These are phyloP conservation scores for Berberis vulgaris DNA, from an alignment of 164 flowering plant species.

Conservation along the genomic window DNA sequence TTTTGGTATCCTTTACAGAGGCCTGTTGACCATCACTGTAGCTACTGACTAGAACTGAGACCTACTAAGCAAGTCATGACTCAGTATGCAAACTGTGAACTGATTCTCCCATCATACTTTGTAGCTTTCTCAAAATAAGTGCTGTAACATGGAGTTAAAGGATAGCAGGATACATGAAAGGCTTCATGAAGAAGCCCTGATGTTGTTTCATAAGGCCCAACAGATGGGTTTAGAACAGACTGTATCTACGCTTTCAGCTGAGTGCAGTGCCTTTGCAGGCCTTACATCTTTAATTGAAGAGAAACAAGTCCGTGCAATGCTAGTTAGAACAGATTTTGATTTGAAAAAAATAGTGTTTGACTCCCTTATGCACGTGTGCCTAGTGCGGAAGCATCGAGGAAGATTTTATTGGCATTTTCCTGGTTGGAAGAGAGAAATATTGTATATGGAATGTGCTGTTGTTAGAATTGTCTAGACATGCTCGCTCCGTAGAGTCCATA, in stretches of 20 bases:
- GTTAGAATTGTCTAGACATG: constrained; percentile 78
- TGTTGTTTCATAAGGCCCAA: constrained; percentile 36
- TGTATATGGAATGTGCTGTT: constrained; percentile 79
- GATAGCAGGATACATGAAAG: constrained; percentile 77
- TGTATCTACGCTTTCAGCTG: constrained; percentile 59
- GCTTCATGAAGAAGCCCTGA: constrained; percentile 64
- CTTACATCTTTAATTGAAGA: constrained; percentile 70
- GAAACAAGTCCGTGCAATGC: constrained; percentile 54
- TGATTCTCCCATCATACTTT: constrained; percentile 45
- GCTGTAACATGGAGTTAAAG: constrained; percentile 86
- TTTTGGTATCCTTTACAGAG: constrained; percentile 2
- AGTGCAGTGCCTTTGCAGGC: constrained; percentile 65
- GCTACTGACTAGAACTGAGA: not conserved
- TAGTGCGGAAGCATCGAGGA: constrained; percentile 63
- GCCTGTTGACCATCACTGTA: constrained; percentile 4
- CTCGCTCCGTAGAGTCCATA: constrained; percentile 49
- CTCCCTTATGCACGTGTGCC: constrained; percentile 76
- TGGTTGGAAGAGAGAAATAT: constrained; percentile 35
- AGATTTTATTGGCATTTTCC: constrained; percentile 45
- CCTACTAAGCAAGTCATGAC: not conserved
- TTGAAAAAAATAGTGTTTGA: constrained; percentile 45
- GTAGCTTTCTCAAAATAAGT: constrained; percentile 46
- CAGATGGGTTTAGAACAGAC: constrained; percentile 30
- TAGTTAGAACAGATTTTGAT: constrained; percentile 43
- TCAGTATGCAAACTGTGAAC: constrained; percentile 48